Evolutionary conservation across 1,284 basidiomycete genomes (phyloP), one percentile per base, ranked within the genome.

Genomic region (Mycena citricolor): DNA sequence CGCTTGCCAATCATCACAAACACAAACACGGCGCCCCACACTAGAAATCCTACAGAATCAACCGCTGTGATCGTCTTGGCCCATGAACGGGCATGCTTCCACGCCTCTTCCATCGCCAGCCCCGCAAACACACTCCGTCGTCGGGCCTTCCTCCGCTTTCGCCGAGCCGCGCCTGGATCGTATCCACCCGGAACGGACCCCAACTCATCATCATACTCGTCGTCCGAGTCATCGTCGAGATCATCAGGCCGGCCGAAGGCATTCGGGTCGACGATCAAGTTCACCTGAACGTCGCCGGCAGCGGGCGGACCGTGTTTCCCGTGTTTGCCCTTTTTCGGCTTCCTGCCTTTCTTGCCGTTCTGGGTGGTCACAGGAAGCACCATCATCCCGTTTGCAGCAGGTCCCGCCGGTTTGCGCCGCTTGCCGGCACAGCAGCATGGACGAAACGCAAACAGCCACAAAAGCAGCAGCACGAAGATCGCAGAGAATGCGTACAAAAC

Each of bases 251-350:
- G 41, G 24, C 61, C 53, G 14, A 86, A 81, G 50, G 76, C 73
- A 3, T 67, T 66, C 7, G 83, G 82, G 58, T 85, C 81, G 23
- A 85, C 79, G 49, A 85, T 85, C 33, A 85, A 67, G 57, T 85
- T 86, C 39, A 85, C 81, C 47, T 85, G 82, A 1, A 86, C 76
- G 52, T 76, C 71, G 5, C 69, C 68, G 31, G 48, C 23, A 4
- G 47, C 54, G 4, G 51, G 50, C 38, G 46, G 54, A 1, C 38
- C 39, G 2, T 42, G 29, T 57, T 33, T 55, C 42, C 32, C 59
- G 58, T 44, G 61, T 59, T 42, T 56, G 32, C 47, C 64, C 45
- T 62, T 63, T 33, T 58, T 55, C 16, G 57, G 55, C 35, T 58
- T 61, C 57, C 57, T 61, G 17, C 54, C 60, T 51, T 52, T 61